These are phyloP conservation scores for Fomitopsis schrenkii DNA, from an alignment of 1,284 basidiomycete genomes.

Conservation along the genomic window DNA sequence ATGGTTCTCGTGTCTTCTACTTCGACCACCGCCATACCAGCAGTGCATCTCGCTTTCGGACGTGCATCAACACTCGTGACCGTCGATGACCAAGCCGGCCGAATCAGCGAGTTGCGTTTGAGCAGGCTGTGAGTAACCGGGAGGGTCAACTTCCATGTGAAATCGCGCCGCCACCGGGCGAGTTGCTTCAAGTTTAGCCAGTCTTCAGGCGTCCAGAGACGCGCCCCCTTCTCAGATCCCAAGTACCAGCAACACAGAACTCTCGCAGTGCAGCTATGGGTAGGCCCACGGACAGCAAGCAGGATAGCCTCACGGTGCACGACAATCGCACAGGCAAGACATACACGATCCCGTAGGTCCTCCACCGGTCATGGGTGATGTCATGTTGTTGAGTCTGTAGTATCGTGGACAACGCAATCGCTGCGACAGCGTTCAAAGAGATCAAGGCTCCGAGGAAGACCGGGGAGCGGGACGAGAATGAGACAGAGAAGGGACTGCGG, in stretches of 20 bases:
- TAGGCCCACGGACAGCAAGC: slow-evolving; percentile 30
- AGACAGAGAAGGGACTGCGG: slow-evolving; percentile 74
- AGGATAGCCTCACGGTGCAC: slow-evolving; percentile 55
- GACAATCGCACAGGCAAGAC: slow-evolving; percentile 85
- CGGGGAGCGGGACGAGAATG: slow-evolving; percentile 76
- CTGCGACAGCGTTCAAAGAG: slow-evolving; percentile 78
- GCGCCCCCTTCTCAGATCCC: background rate
- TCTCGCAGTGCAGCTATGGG: slow-evolving; percentile 37
- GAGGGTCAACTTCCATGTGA: slow-evolving; percentile 1
- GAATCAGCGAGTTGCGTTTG: background rate
- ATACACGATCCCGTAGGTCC: slow-evolving; percentile 68
- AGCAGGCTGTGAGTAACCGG: background rate
- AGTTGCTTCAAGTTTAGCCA: background rate
- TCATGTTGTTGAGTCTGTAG: slow-evolving; percentile 31
- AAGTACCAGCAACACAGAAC: background rate
- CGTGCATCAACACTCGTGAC: too few relatives aligned
- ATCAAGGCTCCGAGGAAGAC: slow-evolving; percentile 54
- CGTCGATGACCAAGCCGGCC: too few relatives aligned
- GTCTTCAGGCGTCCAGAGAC: background rate
- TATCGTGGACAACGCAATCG: slow-evolving; percentile 71
- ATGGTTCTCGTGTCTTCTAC: too few relatives aligned
- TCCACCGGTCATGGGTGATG: slow-evolving; percentile 1
- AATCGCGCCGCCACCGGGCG: background rate
- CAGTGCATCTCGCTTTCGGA: background rate
- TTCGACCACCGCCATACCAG: background rate